Percentiles rank a stretch among this genome's conserved stretches.
Evolutionary conservation across 176 grass and related monocot species (phyloP).

Genomic region (Neostapfia colusana): DNA sequence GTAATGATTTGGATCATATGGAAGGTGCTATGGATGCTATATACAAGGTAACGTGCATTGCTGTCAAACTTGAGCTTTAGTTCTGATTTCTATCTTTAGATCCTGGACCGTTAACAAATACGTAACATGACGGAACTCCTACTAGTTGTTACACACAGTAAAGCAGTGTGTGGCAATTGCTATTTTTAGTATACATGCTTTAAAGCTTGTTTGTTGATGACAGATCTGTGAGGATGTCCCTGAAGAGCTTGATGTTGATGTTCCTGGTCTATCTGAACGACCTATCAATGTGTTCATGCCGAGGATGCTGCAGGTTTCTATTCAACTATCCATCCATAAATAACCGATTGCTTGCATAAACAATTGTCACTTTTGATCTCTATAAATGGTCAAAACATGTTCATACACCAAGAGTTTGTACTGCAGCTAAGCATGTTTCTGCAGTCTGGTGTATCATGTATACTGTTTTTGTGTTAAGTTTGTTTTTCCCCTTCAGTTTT

Average conservation of each 20-base stretch:
- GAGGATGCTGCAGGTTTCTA: conserved; percentile 76
- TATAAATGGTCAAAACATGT: not conserved
- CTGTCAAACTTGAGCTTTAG: conserved; percentile 2
- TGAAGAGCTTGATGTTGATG: conserved; percentile 89
- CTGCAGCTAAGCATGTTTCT: not conserved
- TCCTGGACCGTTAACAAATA: not conserved
- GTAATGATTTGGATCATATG: conserved; percentile 90
- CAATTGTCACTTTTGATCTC: not conserved
- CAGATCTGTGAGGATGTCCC: conserved; percentile 99
- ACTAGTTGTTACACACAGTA: not conserved
- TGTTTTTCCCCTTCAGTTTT: conserved; percentile 56
- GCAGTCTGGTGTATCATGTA: not conserved
- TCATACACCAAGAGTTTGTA: not conserved
- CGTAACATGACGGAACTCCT: not conserved
- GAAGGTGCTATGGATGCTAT: conserved; percentile 98
- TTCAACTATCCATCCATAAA: not conserved
- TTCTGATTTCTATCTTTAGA: not conserved
- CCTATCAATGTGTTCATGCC: conserved; percentile 95
- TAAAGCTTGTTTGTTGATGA: conserved; percentile 13
- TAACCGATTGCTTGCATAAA: not conserved
- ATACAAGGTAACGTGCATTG: conserved; percentile 68
- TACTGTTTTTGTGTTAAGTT: not conserved
- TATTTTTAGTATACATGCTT: conserved; percentile 17
- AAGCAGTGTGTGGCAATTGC: conserved; percentile 7
- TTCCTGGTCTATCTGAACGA: conserved; percentile 80